Evolutionary conservation across 768 basidiomycete genomes (phyloP), one percentile per base, ranked within the genome.

Genomic region (Hericium erinaceus): DNA sequence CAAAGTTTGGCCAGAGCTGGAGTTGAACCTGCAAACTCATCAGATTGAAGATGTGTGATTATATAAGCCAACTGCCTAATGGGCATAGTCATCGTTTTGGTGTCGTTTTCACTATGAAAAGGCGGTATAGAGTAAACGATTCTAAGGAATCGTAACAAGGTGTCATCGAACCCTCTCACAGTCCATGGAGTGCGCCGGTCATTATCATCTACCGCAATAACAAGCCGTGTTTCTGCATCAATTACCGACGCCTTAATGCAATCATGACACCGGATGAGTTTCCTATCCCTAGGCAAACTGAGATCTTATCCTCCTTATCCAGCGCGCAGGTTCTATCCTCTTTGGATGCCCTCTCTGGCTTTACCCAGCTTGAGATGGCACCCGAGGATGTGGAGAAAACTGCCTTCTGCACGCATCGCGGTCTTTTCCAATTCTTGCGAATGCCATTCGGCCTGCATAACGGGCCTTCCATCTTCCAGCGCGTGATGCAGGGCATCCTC

Each of bases 151-250:
- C n/a, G n/a, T n/a, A 64, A n/a, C 56, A 63, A 4, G 73, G 67
- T 0, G 71, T 77, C 0, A 75, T 77, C 20, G 73, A 78, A 54
- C 70, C 68, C 0, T 76, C 74, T 0, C 55, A 59, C 2, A 75
- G 75, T 56, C 75, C 74, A 0, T 79, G 71, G 71, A 64, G 57
- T 16, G 64, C 64, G 2, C 71, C 71, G 0, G 64, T 58, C 1
- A 53, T 72, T 12, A 73, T 75, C 9, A 70, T 70, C 0, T 76
- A 75, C 56, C 58, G 70, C 1, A 74, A 75, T 41, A 60, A 63
- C 0, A 76, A 76, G 55, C 69, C 74, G 0, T 61, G 71, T 1
- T 61, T 77, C 48, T 69, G 68, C 8, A 63, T 76, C 10, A 72
- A 76, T 52, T 70, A 71, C 41, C 52, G 73, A 2, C 59, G 61